Evolutionary conservation across 2,329 filamentous ascomycete species (phyloP), one percentile per base, ranked within the genome.

Genomic region (Colletotrichum sp.): DNA sequence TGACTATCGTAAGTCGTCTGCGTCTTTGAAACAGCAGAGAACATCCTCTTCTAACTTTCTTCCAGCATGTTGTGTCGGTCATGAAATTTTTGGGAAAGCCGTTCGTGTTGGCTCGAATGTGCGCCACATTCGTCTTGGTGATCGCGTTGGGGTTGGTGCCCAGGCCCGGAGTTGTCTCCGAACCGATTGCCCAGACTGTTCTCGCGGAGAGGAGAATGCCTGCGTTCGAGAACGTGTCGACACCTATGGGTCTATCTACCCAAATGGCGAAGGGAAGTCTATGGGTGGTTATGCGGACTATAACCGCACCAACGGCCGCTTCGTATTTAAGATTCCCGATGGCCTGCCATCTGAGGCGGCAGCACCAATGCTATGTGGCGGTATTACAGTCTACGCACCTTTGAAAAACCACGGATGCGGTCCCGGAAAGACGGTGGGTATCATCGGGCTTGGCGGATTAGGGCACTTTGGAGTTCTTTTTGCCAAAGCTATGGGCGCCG

Each of bases 391-490:
- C 5, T 95, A 89, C 81, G 87, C 88, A 13, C 93, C 94, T 1
- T 83, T 95, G 71, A 88, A 87, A 78, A 88, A 91, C 69, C 90
- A 94, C 78, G 92, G 91, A 3, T 90, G 89, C 60, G 94, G 93
- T 0, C 93, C 93, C 0, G 93, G 93, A 3, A 95, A 93, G 84
- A 88, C 83, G 6, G 92, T 95, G 4, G 93, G 92, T 1, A 91
- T 95, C 73, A 85, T 95, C 30, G 93, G 93, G 1, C 86, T 95
- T 28, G 93, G 93, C 5, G 93, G 93, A 2, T 83, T 95, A 1
- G 93, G 93, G 0, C 93, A 95, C 83, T 92, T 95, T 77, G 94
- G 90, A 4, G 84, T 95, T 15, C 84, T 94, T 60, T 94, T 92
- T 80, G 93, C 94, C 1, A 93, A 92, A 82, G 93, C 93, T 2